Conservation (phyloP, 176 grass and related monocot genomes). For the Oryza coarctata region DNA sequence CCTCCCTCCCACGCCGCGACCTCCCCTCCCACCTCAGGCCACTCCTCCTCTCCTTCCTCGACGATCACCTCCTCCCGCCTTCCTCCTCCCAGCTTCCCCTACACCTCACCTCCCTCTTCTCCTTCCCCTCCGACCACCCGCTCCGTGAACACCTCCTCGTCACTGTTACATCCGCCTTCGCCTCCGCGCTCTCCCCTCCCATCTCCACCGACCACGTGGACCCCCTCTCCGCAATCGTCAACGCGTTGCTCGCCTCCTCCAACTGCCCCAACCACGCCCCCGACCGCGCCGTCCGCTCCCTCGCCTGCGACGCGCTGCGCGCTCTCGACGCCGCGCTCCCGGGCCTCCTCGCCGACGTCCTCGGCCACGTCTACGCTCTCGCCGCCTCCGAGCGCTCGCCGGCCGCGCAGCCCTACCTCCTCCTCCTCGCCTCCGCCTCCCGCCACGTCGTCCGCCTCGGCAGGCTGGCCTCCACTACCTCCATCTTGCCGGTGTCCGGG, state of each 20-base stretch:
- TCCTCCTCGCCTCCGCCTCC: conserved; percentile 69
- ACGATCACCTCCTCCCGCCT: conserved; percentile 49
- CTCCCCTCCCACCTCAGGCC: conserved; percentile 56
- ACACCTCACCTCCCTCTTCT: conserved; percentile 38
- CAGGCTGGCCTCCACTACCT: conserved; percentile 50
- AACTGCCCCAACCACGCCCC: conserved; percentile 81
- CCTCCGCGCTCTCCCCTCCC: conserved; percentile 53
- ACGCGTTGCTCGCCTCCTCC: conserved; percentile 49
- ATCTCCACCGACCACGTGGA: background rate
- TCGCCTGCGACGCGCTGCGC: conserved; percentile 81
- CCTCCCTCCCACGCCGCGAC: conserved; percentile 84
- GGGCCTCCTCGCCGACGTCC: conserved; percentile 60
- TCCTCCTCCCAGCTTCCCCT: conserved; percentile 34
- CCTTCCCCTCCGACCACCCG: conserved; percentile 46
- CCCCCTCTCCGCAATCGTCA: conserved; percentile 25
- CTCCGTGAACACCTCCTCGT: conserved; percentile 61
- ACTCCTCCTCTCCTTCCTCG: conserved; percentile 54
- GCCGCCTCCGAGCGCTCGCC: conserved; percentile 76
- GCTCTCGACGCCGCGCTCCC: conserved; percentile 68
- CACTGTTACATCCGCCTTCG: conserved; percentile 70
- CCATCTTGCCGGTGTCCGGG: conserved; percentile 60
- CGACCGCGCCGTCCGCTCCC: conserved; percentile 71
- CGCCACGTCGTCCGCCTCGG: conserved; percentile 55
- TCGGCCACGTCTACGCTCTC: conserved; percentile 67
- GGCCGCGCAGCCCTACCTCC: conserved; percentile 76